These are phyloP conservation scores for Rhinocladiella similis DNA, from an alignment of 2,329 filamentous ascomycete species.

Conservation along the genomic window DNA sequence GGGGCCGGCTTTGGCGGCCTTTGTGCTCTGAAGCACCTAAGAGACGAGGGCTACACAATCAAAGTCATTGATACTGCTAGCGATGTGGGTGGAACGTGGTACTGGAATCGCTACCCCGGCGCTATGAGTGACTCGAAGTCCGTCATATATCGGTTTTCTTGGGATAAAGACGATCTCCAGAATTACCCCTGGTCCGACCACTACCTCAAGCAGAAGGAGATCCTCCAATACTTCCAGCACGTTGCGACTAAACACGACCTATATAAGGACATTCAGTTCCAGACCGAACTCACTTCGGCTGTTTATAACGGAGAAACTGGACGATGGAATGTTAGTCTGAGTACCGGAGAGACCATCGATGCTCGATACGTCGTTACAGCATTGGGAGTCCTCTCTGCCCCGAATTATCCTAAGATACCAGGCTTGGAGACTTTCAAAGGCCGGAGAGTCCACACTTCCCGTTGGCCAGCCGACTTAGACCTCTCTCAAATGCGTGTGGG, in stretches of 20 bases:
- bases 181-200: constrained; percentile 22
- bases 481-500: constrained; percentile 35
- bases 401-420: constrained; percentile 39
- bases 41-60: constrained; percentile 49
- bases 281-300: constrained; percentile 42
- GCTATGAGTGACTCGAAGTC: constrained; percentile 31
- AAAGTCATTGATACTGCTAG: constrained; percentile 55
- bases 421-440: constrained; percentile 41
- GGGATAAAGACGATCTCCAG: constrained; percentile 16
- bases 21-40: constrained; percentile 54
- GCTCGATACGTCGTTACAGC: constrained; percentile 41
- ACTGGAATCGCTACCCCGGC: constrained; percentile 51
- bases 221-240: constrained; percentile 49
- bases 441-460: constrained; percentile 41
- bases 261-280: constrained; percentile 47
- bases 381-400: constrained; percentile 40
- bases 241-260: constrained; percentile 47
- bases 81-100: constrained; percentile 42
- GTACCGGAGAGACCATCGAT: constrained; percentile 38
- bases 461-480: constrained; percentile 38
- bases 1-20: constrained; percentile 44
- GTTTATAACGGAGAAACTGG: constrained; percentile 38
- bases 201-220: constrained; percentile 34
- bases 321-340: constrained; percentile 46
- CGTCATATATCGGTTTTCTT: constrained; percentile 13